Conservation (phyloP, 495 filamentous ascomycete genomes). For the Aspergillus bridgeri region DNA sequence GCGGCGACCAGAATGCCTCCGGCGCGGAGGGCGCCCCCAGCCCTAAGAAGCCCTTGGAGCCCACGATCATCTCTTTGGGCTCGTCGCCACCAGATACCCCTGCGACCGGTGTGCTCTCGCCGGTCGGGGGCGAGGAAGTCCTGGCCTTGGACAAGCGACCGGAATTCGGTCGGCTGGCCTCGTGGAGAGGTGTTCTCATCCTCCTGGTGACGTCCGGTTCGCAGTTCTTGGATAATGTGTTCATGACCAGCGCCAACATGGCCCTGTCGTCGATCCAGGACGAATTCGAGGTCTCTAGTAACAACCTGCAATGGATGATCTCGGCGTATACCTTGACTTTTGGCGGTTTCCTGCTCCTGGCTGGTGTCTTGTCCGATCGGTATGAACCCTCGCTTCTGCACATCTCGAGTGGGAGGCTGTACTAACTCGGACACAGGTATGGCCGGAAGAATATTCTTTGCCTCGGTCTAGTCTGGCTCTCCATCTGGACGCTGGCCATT, state of each 20-base stretch:
- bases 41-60: conserved; percentile 18
- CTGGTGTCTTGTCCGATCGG: conserved; percentile 36
- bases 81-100: conserved; percentile 10
- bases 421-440: conserved; percentile 23
- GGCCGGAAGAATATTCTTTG: conserved; percentile 35
- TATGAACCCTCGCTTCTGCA: conserved; percentile 9
- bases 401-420: background rate
- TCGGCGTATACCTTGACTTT: conserved; percentile 38
- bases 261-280: conserved; percentile 35
- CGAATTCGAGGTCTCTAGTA: conserved; percentile 32
- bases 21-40: background rate
- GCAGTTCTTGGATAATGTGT: conserved; percentile 39
- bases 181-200: conserved; percentile 34
- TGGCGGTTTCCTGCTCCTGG: conserved; percentile 34
- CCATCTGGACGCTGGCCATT: conserved; percentile 35
- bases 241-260: conserved; percentile 39
- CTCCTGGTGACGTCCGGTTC: conserved; percentile 37
- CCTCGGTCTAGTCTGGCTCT: conserved; percentile 31
- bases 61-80: conserved; percentile 20
- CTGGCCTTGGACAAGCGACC: conserved; percentile 24
- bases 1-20: conserved; percentile 1
- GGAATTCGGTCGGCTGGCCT: conserved; percentile 27
- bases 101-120: conserved; percentile 15
- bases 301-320: conserved; percentile 40
- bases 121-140: conserved; percentile 18